A percentile compares a stretch with the other conserved stretches of the same genome.
Evolutionary conservation across 2,329 filamentous ascomycete genomes (phyloP).

Genomic region (Trichophyton schoenleinii): DNA sequence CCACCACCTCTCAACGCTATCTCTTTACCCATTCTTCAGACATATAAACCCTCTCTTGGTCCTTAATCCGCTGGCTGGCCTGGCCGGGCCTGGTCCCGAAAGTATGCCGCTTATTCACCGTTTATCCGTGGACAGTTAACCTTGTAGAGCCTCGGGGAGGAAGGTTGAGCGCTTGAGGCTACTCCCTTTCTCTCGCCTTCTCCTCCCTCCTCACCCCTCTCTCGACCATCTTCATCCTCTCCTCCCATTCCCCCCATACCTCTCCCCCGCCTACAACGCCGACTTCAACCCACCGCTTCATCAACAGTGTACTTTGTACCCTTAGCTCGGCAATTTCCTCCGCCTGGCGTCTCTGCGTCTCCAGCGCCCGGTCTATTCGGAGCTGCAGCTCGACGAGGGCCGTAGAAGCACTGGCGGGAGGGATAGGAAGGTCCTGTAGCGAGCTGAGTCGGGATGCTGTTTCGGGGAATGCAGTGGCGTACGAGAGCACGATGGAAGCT

Average conservation of each 20-base stretch:
- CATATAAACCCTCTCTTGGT: neutral
- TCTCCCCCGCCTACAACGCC: constrained; percentile 56
- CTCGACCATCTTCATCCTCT: constrained; percentile 53
- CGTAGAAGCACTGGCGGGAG: constrained; percentile 30
- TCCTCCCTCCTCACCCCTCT: constrained; percentile 53
- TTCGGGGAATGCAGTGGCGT: constrained; percentile 35
- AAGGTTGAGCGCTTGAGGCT: neutral
- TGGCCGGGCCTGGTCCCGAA: neutral
- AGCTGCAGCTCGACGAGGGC: constrained; percentile 32
- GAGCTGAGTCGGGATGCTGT: constrained; percentile 38
- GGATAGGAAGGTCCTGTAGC: constrained; percentile 36
- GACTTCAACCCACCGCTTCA: constrained; percentile 62
- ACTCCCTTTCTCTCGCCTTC: constrained; percentile 14
- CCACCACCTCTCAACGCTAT: neutral
- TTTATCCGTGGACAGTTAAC: neutral
- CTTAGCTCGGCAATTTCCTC: constrained; percentile 30
- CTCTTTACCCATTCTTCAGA: neutral
- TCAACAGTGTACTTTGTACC: constrained; percentile 34
- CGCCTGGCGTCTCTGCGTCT: constrained; percentile 29
- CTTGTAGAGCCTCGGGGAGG: neutral
- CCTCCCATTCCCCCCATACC: constrained; percentile 59
- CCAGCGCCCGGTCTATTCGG: constrained; percentile 26
- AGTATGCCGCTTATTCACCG: neutral
- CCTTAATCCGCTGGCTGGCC: neutral
- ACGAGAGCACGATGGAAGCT: constrained; percentile 32